phyloP scores from a whole-genome alignment of 495 filamentous ascomycete species.

The Tuber umbilicatum region DNA sequence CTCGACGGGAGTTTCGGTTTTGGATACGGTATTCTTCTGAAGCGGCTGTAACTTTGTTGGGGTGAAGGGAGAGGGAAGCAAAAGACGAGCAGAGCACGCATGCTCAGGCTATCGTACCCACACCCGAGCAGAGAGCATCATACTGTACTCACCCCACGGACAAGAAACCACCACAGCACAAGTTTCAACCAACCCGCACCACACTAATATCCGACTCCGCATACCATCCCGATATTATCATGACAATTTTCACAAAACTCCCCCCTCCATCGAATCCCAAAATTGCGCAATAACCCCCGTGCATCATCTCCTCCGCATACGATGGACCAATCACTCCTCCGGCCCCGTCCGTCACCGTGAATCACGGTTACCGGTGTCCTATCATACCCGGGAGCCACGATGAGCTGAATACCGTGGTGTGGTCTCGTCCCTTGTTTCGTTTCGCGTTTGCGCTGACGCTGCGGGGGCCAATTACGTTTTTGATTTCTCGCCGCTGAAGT shows the following conservation, averaged over 20 bases:
- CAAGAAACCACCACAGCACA: background rate
- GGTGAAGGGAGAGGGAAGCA: background rate
- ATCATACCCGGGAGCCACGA: background rate
- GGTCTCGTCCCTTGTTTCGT: background rate
- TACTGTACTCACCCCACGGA: background rate
- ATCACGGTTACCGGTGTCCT: background rate
- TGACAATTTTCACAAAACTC: background rate
- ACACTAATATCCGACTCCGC: background rate
- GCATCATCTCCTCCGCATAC: background rate
- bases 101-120: no score
- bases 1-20: background rate
- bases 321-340: background rate
- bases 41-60: background rate
- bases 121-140: no score
- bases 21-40: conserved; percentile 3
- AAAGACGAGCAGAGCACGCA: background rate
- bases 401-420: background rate
- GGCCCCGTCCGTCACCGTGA: background rate
- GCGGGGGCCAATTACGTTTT: background rate
- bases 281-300: conserved; percentile 3
- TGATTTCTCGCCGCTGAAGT: background rate
- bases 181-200: background rate
- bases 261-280: background rate
- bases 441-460: conserved; percentile 1
- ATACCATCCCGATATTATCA: conserved; percentile 2